These are phyloP conservation scores for Fusarium mundagurra DNA, from an alignment of 2,329 filamentous ascomycete genomes.

Conservation along the genomic window DNA sequence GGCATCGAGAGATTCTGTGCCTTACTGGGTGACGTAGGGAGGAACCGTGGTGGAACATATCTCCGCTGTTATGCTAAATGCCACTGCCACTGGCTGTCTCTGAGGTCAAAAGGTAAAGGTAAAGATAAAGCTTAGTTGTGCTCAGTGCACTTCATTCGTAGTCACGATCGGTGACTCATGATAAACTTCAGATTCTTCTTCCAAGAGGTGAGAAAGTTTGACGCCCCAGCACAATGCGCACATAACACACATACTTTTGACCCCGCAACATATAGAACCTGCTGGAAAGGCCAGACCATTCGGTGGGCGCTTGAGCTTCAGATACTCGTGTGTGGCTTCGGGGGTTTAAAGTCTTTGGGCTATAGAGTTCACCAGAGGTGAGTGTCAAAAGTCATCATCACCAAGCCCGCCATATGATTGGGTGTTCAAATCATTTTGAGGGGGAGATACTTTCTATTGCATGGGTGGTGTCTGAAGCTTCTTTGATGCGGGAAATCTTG, in stretches of 20 bases:
- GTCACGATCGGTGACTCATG: too few species aligned
- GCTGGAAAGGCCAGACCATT: neutral
- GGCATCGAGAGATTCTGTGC: neutral
- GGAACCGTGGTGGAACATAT: neutral
- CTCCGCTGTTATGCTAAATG: too few species aligned
- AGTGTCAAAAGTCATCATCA: too few species aligned
- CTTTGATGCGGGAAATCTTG: fast-evolving
- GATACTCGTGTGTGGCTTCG: fast-evolving
- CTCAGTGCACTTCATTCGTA: fast-evolving
- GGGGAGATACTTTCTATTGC: neutral
- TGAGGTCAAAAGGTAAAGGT: neutral
- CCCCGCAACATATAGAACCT: neutral
- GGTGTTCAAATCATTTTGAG: neutral
- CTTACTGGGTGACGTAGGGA: neutral
- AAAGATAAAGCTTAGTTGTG: neutral
- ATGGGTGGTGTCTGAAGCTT: neutral
- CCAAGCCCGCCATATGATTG: fast-evolving
- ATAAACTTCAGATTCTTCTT: neutral
- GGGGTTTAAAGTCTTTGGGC: neutral
- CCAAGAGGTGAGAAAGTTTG: neutral
- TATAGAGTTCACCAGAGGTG: too few species aligned
- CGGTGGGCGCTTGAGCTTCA: neutral
- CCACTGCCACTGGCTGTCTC: neutral
- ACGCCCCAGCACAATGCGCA: neutral
- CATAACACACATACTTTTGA: neutral